Base-by-base conservation (phyloP, 345 rosid genomes). In the Streptanthus diversifolius region DNA sequence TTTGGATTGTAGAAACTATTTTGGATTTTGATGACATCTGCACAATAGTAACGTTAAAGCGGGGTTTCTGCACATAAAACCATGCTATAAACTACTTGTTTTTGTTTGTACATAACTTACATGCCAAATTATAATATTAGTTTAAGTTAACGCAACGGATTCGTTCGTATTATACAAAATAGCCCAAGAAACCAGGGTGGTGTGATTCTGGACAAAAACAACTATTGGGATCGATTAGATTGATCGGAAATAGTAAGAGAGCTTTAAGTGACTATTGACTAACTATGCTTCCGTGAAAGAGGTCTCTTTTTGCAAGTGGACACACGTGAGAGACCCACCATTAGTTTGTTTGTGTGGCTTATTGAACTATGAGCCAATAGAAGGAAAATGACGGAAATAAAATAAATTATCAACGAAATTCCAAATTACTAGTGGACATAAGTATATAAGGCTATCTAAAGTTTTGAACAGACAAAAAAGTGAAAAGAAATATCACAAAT, bases 241-340 rank as follows among this genome's bases (percentile, higher is more conserved):
- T 5, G 33, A 30, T 30, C 8, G 33, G 33, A 7, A 30, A 30
- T 30, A 27, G 27, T 12, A 39, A 40, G 14, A 71, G 70, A 41
- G 56, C 17, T 73, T 73, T 24, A 30, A 73, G 71, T 73, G 71
- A 54, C 29, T 33, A 73, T 53, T 63, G 70, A 73, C 57, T 24
- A 22, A 64, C 71, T 5, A 64, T 43, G 77, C 57, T 73, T 73
- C 65, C 58, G 49, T 33, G 77, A 73, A 72, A 51, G 76, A 72
- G 30, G 32, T 64, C 29, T 3, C 58, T 64, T 64, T 64, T 63
- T 73, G 77, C 48, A 55, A 73, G 66, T 65, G 65, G 77, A 63
- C 13, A 35, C 1, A 33, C 55, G 36, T 72, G 47, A 55, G 19
- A 7, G 77, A 43, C 41, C 69, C 63, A 53, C 71, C 66, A 44